Evolutionary conservation across 768 basidiomycete species (phyloP), one percentile per base, ranked within the genome.

Genomic region (Rhodotorula sphaerocarpa): DNA sequence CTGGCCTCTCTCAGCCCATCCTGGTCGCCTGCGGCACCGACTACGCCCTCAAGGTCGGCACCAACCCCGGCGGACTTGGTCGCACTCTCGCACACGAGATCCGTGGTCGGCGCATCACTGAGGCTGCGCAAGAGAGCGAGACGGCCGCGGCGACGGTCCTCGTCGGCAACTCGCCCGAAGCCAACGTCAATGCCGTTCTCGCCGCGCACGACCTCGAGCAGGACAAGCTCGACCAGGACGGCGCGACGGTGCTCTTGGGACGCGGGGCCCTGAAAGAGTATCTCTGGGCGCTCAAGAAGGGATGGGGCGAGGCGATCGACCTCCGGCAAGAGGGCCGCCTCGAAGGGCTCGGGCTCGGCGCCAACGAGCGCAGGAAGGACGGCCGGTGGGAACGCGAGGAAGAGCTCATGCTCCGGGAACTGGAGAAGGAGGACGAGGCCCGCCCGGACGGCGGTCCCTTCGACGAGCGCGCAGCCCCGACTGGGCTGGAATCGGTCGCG

Each of bases 201-300:
- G 58, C 72, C 67, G 54, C 70, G 61, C 53, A 58, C 81, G 62
- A 78, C 51, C 77, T 82, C 31, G 79, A 77, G 1, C 78, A 80
- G 18, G 80, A 83, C 70, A 78, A 78, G 52, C 3, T 7, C 7
- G n/a, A 64, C 48, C 39, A 46, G 64, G 78, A 88, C 14, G 91
- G 91, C 18, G 93, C 92, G 3, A 80, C 84, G 44, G 80, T 95
- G 59, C 78, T 99, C 59, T 75, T 99, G 34, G 95, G 95, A 6
- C 82, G 95, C 53, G 83, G 87, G 41, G 87, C 89, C 1, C 81
- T 93, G 76, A 99, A 96, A 77, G 95, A 99, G 77, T 97, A 88
- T 75, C 83, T 96, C 82, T 80, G 84, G 57, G 95, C 93, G 5
- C 73, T 96, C 45, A 82, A 81, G 72, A 79, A 81, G 57, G 95